Conservation (phyloP, 148 eudicot genomes). For the Rhododendron vialii region DNA sequence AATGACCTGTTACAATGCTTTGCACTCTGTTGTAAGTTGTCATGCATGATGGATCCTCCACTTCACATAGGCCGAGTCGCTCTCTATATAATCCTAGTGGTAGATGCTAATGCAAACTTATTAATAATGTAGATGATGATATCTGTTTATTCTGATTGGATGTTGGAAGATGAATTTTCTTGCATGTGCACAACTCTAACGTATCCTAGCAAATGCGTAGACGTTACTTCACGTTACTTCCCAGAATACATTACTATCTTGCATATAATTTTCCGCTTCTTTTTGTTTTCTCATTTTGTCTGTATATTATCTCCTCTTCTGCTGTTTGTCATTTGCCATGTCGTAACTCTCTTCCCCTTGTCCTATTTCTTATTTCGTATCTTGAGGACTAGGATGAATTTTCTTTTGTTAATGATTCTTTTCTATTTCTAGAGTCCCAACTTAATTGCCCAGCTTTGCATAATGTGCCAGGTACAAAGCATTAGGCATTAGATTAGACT, state of each 20-base stretch:
- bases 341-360: background rate
- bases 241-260: background rate
- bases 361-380: background rate
- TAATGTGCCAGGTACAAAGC: conserved; percentile 74
- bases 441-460: background rate
- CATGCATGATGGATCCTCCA: background rate
- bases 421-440: background rate
- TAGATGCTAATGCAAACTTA: background rate
- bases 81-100: background rate
- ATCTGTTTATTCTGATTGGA: background rate
- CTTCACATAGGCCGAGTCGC: background rate
- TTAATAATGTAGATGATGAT: background rate
- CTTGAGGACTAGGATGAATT: background rate
- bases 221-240: background rate
- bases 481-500: conserved; percentile 86
- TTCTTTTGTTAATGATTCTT: no score
- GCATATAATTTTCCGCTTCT: background rate
- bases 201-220: background rate
- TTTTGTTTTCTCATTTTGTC: background rate
- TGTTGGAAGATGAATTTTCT: background rate
- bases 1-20: background rate
- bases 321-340: background rate
- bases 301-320: background rate
- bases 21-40: background rate
- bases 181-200: background rate